Evolutionary conservation across 129 eudicot species (phyloP), one percentile per base, ranked within the genome.

Genomic region (Lonicera japonica): DNA sequence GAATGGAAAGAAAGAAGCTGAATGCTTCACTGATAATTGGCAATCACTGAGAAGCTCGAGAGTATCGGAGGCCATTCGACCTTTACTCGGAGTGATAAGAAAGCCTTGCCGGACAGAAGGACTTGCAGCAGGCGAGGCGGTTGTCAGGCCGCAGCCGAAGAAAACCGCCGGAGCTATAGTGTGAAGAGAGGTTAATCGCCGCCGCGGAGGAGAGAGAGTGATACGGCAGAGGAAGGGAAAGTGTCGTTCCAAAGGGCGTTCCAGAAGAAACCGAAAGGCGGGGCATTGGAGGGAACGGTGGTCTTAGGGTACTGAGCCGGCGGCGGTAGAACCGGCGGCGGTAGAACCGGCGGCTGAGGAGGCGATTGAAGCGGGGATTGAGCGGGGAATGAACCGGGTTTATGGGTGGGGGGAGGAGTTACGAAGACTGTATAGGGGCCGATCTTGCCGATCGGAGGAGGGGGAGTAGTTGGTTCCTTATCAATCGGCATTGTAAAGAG

Each of bases 361-460:
- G 68, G 68, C 63, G 72, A 59, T 59, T 59, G 70, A 43, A 16
- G 13, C 21, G 76, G 78, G 16, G 70, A 36, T 19, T 11, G 38
- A 65, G 38, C 54, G 38, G 19, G 83, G 68, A 2, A 71, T 69
- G 17, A 67, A 21, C 40, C n/a, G n/a, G 72, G 74, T 23, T 73
- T 72, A 11, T 86, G 89, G 5, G 82, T 80, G 0, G 77, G 22
- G 11, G 97, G 95, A 11, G 97, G 95, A 4, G 97, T 89, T 3
- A 89, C 82, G 40, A 86, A 89, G 45, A 89, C 97, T 2, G 97
- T 89, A 77, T 89, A 89, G 0, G 97, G 97, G 6, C 97, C 97
- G 82, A 86, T 89, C 91, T 89, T 89, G 11, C 97, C 95, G 73
- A 89, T 89, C 82, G 81, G 73, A 17, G 88, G 61, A 5, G 88